These are phyloP conservation scores for Euphorbia schlechtendalii DNA, from an alignment of 441 rosid genomes.

Conservation along the genomic window DNA sequence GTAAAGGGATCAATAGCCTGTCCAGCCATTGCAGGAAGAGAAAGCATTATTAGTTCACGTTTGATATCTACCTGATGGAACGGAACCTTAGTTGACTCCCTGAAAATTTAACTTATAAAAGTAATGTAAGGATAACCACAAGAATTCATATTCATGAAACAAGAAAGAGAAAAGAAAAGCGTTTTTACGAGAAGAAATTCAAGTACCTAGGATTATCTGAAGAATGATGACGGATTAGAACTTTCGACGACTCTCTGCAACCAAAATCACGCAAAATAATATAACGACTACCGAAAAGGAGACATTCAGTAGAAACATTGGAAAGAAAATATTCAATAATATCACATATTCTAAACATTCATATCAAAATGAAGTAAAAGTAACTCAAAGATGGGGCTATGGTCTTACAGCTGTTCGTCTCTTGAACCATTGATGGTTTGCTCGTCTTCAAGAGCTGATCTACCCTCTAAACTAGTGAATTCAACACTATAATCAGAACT, in stretches of 20 bases:
- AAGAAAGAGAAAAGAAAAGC: conserved; percentile 6
- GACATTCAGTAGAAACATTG: background rate
- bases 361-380: background rate
- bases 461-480: conserved; percentile 30
- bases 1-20: conserved; percentile 92
- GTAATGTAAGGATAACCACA: background rate
- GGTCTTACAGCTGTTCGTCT: conserved; percentile 45
- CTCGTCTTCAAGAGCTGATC: conserved; percentile 31
- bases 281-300: background rate
- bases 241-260: conserved; percentile 35
- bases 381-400: conserved; percentile 15
- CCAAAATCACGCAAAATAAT: conserved; percentile 13
- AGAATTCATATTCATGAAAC: background rate
- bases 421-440: conserved; percentile 19
- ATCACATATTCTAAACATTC: background rate
- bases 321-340: background rate
- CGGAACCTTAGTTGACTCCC: conserved; percentile 30
- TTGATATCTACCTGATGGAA: conserved; percentile 38
- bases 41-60: conserved; percentile 64
- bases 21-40: conserved; percentile 85
- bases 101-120: conserved; percentile 26
- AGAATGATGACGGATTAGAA: conserved; percentile 23
- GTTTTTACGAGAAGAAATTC: background rate
- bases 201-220: conserved; percentile 17
- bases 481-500: conserved; percentile 43